Evolutionary conservation across 106 monocot species (phyloP).

Genomic region (Posidonia australis): DNA sequence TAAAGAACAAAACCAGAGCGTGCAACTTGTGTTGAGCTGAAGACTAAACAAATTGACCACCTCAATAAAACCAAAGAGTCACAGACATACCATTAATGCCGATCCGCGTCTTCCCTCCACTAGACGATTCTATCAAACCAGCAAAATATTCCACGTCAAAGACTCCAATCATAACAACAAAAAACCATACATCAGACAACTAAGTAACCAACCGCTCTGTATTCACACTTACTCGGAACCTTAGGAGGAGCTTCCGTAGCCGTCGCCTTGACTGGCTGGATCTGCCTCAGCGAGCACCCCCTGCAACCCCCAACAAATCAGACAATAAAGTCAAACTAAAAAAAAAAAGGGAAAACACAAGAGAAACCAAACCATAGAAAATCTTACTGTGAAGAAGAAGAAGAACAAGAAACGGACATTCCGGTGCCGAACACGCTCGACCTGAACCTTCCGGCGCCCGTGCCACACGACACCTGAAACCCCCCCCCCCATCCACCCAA

Average conservation of each 20-base stretch:
- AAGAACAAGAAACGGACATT: background rate
- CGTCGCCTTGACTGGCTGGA: constrained; percentile 48
- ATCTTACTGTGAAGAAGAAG: background rate
- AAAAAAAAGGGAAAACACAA: background rate
- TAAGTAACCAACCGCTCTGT: background rate
- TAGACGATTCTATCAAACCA: constrained; percentile 37
- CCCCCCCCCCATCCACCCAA: too few species aligned
- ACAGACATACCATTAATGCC: constrained; percentile 61
- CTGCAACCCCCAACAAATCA: constrained; percentile 11
- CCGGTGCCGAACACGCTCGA: background rate
- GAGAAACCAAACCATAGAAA: background rate
- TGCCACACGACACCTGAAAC: too few species aligned
- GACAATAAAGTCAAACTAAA: background rate
- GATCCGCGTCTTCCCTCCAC: constrained; percentile 51
- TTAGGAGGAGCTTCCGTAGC: constrained; percentile 63
- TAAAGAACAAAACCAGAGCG: too few species aligned
- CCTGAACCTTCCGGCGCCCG: too few species aligned
- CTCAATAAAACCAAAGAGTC: too few species aligned
- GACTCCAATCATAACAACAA: background rate
- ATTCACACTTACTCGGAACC: constrained; percentile 34
- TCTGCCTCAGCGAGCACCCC: constrained; percentile 15
- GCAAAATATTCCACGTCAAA: background rate
- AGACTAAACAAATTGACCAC: background rate
- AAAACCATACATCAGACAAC: background rate
- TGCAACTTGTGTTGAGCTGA: background rate